phyloP scores from a whole-genome alignment of 2,329 filamentous ascomycete genomes.

The Phoma sp. region DNA sequence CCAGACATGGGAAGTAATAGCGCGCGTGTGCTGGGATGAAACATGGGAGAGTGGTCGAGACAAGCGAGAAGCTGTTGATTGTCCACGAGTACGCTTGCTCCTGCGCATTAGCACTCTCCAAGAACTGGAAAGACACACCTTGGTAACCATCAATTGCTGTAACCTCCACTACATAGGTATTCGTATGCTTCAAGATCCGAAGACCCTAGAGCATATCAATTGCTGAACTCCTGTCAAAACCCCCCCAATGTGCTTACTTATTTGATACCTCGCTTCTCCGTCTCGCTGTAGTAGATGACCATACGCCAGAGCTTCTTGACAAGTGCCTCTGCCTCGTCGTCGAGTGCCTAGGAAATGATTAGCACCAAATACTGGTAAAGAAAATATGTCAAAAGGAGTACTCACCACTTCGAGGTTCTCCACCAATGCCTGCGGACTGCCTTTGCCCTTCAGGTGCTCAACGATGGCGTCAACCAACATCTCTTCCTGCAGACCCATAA shows the following conservation, averaged over 20 bases:
- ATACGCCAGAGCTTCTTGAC: constrained; percentile 98
- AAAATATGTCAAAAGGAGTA: constrained; percentile 26
- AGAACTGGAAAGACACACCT: background rate
- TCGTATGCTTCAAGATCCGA: constrained; percentile 28
- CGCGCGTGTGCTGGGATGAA: constrained; percentile 3
- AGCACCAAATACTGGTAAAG: background rate
- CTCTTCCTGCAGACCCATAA: constrained; percentile 94
- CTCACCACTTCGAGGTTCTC: constrained; percentile 84
- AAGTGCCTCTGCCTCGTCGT: constrained; percentile 91
- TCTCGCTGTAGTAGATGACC: constrained; percentile 97
- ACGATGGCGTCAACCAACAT: constrained; percentile 93
- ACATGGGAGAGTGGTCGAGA: background rate
- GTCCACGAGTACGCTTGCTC: constrained; percentile 2
- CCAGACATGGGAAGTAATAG: background rate
- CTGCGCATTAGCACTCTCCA: background rate
- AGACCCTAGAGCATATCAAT: constrained; percentile 33
- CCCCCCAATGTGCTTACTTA: constrained; percentile 26
- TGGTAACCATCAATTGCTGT: constrained; percentile 1
- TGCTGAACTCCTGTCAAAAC: constrained; percentile 12
- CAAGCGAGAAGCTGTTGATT: background rate
- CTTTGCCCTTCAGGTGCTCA: constrained; percentile 79
- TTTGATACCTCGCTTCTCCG: constrained; percentile 82
- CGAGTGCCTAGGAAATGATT: constrained; percentile 69
- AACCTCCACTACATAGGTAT: constrained; percentile 15
- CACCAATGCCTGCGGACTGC: constrained; percentile 78